Evolutionary conservation across 257 asterid species (phyloP).

Genomic region (Solanum appendiculatum): DNA sequence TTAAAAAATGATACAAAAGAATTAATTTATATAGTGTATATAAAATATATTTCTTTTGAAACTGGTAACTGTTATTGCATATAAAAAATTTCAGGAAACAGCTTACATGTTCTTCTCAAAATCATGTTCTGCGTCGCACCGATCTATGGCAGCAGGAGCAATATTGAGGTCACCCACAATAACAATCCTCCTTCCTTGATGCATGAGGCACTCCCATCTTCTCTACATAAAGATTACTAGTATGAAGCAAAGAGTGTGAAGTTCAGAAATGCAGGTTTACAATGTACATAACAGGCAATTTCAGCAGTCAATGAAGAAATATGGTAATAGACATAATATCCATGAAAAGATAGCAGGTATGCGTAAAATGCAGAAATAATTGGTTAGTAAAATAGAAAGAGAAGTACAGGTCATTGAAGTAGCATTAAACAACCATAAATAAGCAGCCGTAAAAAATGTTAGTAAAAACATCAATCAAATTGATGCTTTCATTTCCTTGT

Average conservation of each 20-base stretch:
- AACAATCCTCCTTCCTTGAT: constrained; percentile 54
- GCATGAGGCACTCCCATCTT: constrained; percentile 80
- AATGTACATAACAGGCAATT: not conserved
- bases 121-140: constrained; percentile 89
- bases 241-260: constrained; percentile 20
- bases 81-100: not conserved
- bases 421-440: not conserved
- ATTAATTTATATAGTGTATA: not conserved
- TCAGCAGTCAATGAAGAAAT: not conserved
- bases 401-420: not conserved
- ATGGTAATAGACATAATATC: not conserved
- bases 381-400: not conserved
- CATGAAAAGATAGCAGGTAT: not conserved
- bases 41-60: not conserved
- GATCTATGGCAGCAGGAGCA: constrained; percentile 73
- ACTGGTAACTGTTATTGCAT: not conserved
- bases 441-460: not conserved
- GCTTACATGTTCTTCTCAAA: constrained; percentile 86
- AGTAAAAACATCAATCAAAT: not conserved
- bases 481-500: not conserved
- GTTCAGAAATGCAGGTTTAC: constrained; percentile 6
- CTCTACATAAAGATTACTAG: constrained; percentile 45
- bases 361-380: not conserved
- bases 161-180: constrained; percentile 95
- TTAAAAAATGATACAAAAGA: not conserved